Conservation (phyloP, 495 filamentous ascomycete species). For the Aspergillus saccharolyticus region DNA sequence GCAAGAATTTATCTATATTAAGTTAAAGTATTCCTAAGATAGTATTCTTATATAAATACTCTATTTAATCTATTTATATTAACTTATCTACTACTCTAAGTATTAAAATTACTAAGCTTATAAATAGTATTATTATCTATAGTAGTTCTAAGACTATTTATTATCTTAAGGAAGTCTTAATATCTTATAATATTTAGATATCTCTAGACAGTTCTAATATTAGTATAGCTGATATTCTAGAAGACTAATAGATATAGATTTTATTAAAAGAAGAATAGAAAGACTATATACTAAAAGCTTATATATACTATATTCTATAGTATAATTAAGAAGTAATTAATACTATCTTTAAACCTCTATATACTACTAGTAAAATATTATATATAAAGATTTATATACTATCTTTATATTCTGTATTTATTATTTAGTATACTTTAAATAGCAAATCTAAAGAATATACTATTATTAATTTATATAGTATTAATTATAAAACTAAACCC, state of each 20-base stretch:
- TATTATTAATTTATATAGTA: too few species aligned
- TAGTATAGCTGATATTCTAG: too few species aligned
- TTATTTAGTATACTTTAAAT: too few species aligned
- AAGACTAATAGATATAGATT: not conserved
- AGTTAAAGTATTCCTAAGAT: too few species aligned
- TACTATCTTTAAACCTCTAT: not conserved
- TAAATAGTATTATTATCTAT: not conserved
- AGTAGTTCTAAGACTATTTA: not conserved
- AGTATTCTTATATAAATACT: too few species aligned
- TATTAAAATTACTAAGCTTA: not conserved
- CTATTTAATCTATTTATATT: too few species aligned
- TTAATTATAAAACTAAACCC: too few species aligned
- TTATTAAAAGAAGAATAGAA: not conserved
- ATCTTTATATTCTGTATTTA: too few species aligned
- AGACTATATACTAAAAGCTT: too few species aligned
- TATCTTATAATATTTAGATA: not conserved
- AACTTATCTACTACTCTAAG: too few species aligned
- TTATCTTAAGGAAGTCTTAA: not conserved
- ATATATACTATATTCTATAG: not conserved
- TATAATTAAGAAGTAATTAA: not conserved
- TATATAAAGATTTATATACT: not conserved
- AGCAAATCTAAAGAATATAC: too few species aligned
- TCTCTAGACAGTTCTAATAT: not conserved
- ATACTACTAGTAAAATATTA: not conserved
- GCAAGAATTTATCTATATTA: too few species aligned